Conservation (phyloP, 495 filamentous ascomycete species). For the Xylaria telfairii region DNA sequence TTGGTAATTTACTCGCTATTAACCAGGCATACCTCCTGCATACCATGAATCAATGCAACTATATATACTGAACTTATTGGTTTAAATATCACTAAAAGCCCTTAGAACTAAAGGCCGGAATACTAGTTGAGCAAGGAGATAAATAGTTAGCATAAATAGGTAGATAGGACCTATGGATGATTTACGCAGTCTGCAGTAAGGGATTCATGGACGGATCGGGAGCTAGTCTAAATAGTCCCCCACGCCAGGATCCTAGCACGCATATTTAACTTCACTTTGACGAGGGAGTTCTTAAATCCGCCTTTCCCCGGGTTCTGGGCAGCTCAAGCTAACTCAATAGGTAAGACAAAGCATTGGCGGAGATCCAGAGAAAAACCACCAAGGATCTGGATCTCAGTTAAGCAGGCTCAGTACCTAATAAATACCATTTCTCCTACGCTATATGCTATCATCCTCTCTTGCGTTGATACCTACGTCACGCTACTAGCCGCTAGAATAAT, state of each 20-base stretch:
- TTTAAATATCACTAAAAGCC: background rate
- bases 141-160: background rate
- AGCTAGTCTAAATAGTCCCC: background rate
- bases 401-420: background rate
- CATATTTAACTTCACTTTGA: background rate
- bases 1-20: too few relatives aligned
- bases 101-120: background rate
- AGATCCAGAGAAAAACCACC: too few relatives aligned
- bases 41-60: background rate
- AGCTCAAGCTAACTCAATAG: background rate
- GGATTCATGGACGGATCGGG: background rate
- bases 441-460: background rate
- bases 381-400: too few relatives aligned
- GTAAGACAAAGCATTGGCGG: background rate
- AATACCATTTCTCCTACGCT: background rate
- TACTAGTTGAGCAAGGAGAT: background rate
- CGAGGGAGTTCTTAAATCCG: constrained; percentile 1
- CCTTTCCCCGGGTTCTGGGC: background rate
- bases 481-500: background rate
- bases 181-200: background rate
- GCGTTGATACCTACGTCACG: background rate
- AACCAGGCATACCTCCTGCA: background rate
- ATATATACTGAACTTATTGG: too few relatives aligned
- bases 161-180: background rate
- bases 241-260: background rate